These are phyloP conservation scores for Lentinula raphanica DNA, from an alignment of 768 basidiomycete species.

Conservation along the genomic window DNA sequence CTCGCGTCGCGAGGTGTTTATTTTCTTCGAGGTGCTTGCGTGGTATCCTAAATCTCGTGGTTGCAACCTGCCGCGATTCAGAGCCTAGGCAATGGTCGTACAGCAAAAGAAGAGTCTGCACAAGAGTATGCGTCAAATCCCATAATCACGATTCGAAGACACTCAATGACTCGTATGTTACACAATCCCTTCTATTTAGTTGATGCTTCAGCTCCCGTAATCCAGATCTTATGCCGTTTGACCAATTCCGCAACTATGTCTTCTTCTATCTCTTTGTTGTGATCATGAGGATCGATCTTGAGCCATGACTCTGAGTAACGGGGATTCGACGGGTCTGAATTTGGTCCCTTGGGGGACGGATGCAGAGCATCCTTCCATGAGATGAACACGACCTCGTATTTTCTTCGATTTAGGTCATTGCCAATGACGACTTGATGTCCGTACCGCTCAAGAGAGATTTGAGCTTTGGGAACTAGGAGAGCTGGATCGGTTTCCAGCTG, in stretches of 20 bases:
- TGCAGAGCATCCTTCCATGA: slow-evolving; percentile 37
- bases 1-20: no score
- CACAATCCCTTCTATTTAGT: not conserved
- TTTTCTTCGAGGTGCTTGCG: no score
- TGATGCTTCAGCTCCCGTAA: slow-evolving; percentile 21
- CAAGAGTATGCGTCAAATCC: no score
- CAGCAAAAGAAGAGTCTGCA: no score
- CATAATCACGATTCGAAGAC: no score
- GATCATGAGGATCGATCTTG: slow-evolving; percentile 42
- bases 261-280: slow-evolving; percentile 84
- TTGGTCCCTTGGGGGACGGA: slow-evolving; percentile 1
- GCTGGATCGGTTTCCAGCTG: slow-evolving; percentile 89
- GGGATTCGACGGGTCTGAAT: not conserved
- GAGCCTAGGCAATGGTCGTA: no score
- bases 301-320: slow-evolving; percentile 59
- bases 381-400: slow-evolving; percentile 90
- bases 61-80: no score
- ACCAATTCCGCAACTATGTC: slow-evolving; percentile 79
- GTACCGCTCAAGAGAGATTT: slow-evolving; percentile 83
- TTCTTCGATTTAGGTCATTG: slow-evolving; percentile 89
- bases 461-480: slow-evolving; percentile 87
- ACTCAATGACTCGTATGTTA: not conserved
- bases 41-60: no score
- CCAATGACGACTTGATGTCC: slow-evolving; percentile 97
- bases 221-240: slow-evolving; percentile 69